A percentile compares a stretch with the other conserved stretches of the same genome.
These are phyloP conservation scores for Amanita jacksonii DNA, from an alignment of 768 basidiomycete species.

Conservation along the genomic window DNA sequence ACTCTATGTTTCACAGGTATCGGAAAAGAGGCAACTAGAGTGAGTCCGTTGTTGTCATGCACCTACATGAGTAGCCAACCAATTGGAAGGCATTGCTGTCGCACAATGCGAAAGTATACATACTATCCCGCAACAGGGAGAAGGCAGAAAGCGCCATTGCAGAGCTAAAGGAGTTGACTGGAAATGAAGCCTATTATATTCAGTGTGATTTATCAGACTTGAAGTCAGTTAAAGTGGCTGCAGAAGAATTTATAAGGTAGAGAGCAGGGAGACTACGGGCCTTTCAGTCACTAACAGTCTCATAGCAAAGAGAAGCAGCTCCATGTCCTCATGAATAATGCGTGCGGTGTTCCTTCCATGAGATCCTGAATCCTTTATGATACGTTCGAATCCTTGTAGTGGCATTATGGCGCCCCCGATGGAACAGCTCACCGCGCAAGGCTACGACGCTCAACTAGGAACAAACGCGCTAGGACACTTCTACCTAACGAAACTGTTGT, in stretches of 20 bases:
- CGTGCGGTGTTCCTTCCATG: slow-evolving; percentile 15
- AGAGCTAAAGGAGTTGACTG: slow-evolving; percentile 41
- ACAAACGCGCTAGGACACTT: slow-evolving; percentile 52
- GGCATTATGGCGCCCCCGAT: slow-evolving; percentile 38
- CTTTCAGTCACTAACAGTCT: not conserved
- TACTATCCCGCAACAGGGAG: slow-evolving; percentile 37
- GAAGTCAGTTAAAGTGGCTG: slow-evolving; percentile 28
- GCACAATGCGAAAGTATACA: slow-evolving; percentile 60
- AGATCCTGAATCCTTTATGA: too few relatives aligned
- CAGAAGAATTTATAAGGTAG: slow-evolving; percentile 31
- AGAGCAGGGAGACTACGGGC: not conserved
- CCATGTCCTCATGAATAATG: slow-evolving; percentile 33
- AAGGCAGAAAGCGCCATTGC: slow-evolving; percentile 42
- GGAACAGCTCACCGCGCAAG: slow-evolving; percentile 34
- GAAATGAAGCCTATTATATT: slow-evolving; percentile 33
- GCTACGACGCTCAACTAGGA: slow-evolving; percentile 50
- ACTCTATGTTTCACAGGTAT: slow-evolving; percentile 25
- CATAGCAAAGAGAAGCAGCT: slow-evolving; percentile 29
- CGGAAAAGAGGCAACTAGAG: slow-evolving; percentile 53
- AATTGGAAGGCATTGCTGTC: slow-evolving; percentile 34
- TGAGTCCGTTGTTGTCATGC: slow-evolving; percentile 10
- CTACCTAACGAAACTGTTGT: slow-evolving; percentile 41
- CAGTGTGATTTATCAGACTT: slow-evolving; percentile 36
- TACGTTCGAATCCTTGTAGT: slow-evolving; percentile 15
- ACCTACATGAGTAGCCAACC: not conserved